A percentile compares a stretch with the other conserved stretches of the same genome.
These are phyloP conservation scores for Orychophragmus violaceus DNA, from an alignment of 345 rosid genomes.

Conservation along the genomic window DNA sequence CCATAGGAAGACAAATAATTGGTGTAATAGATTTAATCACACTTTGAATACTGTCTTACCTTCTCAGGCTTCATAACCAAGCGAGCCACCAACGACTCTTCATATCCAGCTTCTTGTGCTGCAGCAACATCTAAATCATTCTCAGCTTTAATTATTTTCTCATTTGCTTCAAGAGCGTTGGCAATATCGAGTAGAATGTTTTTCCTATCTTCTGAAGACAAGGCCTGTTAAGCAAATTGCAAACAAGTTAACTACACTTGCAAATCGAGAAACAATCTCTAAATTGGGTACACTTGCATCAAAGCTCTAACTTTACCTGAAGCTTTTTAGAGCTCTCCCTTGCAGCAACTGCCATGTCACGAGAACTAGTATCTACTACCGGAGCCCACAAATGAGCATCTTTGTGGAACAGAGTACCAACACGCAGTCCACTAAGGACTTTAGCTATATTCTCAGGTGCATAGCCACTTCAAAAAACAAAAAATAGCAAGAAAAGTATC, in stretches of 20 bases:
- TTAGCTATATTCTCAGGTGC: slow-evolving; percentile 61
- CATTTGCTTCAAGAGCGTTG: slow-evolving; percentile 76
- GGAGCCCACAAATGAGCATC: slow-evolving; percentile 71
- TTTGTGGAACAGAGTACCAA: slow-evolving; percentile 90
- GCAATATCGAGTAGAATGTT: slow-evolving; percentile 73
- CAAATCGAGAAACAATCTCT: not conserved
- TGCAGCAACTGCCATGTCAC: slow-evolving; percentile 90
- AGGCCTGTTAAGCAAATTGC: slow-evolving; percentile 48
- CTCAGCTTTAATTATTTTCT: slow-evolving; percentile 52
- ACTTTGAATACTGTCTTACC: no score
- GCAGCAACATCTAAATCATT: slow-evolving; percentile 80
- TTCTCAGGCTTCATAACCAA: slow-evolving; percentile 81
- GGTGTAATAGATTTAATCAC: not conserved
- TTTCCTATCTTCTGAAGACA: slow-evolving; percentile 74
- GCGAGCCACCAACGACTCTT: slow-evolving; percentile 73
- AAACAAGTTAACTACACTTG: slow-evolving; percentile 4
- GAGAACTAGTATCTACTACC: slow-evolving; percentile 45
- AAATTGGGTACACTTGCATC: not conserved
- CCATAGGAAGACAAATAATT: not conserved
- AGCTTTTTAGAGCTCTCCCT: slow-evolving; percentile 88
- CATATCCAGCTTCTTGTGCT: slow-evolving; percentile 72
- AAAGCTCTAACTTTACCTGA: slow-evolving; percentile 52
- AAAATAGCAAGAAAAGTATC: slow-evolving; percentile 28
- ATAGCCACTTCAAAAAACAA: slow-evolving; percentile 60
- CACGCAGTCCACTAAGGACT: slow-evolving; percentile 73